Evolutionary conservation across 148 eudicot genomes (phyloP), one percentile per base, ranked within the genome.

Genomic region (Vaccinium macrocarpon): DNA sequence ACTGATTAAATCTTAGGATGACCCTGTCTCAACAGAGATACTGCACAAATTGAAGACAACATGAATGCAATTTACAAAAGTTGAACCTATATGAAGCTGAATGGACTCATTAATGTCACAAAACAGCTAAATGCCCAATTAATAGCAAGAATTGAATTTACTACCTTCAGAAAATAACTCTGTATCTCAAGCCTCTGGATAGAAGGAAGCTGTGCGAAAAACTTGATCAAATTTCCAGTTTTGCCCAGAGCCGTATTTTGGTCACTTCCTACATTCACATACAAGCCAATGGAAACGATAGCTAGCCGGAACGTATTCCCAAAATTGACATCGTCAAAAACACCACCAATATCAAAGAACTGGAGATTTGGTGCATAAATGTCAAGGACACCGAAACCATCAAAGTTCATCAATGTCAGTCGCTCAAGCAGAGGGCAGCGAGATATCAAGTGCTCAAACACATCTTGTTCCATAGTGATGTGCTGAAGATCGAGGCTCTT

Each of bases 401-500:
- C 96, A 85, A 93, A 94, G 90, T 94, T 93, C 98, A 94, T 94
- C 87, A 94, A 89, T 49, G 96, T 94, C 79, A 94, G 87, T 61
- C 98, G 84, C 88, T 94, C 98, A 13, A 94, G 93, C 84, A 92
- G 80, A 52, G 93, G 92, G 83, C 96, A 94, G 29, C 79, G 88
- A 61, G 85, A 79, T 77, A 94, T 89, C 87, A 94, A 72, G 53
- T 87, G n/a, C 84, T 94, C 96, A 84, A 94, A 94, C 27, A 87
- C 94, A 85, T 83, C 84, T 90, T 93, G 96, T 27, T 93, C 91
- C 93, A 93, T 86, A 76, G 95, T 94, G 66, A 94, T 89, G 82
- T 94, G 98, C 91, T 93, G 98, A 86, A 94, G 96, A 89, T 94
- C 96, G 83, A 94, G 96, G 87, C 93, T 93, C 86, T 90, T 93